phyloP scores from a whole-genome alignment of 148 eudicot genomes.

The Rhododendron williamsianum region DNA sequence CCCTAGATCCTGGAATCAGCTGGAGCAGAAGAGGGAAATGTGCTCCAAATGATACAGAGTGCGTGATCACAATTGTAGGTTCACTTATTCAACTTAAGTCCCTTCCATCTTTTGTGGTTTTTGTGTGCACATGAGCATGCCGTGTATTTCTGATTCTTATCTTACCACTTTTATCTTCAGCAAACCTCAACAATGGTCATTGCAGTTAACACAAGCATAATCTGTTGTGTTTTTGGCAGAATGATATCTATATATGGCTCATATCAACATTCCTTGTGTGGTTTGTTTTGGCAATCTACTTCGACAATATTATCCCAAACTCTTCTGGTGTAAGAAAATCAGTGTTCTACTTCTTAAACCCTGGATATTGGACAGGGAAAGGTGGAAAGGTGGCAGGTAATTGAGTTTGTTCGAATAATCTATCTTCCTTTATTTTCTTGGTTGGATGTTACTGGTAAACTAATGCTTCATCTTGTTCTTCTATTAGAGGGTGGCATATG shows the following conservation, averaged over 20 bases:
- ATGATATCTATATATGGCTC: conserved; percentile 54
- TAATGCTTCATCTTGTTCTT: not conserved
- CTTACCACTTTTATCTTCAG: not conserved
- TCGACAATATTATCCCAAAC: conserved; percentile 81
- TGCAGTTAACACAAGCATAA: conserved; percentile 1
- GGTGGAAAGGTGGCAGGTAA: conserved; percentile 71
- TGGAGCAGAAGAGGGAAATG: conserved; percentile 58
- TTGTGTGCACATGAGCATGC: not conserved
- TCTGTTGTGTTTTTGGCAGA: conserved; percentile 35
- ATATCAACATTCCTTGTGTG: conserved; percentile 44
- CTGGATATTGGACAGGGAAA: conserved; percentile 81
- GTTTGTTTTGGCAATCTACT: conserved; percentile 82
- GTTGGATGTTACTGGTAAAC: not conserved
- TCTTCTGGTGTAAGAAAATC: conserved; percentile 82
- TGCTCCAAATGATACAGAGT: conserved; percentile 44
- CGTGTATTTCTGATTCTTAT: not conserved
- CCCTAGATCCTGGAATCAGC: conserved; percentile 58
- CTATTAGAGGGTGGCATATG: conserved; percentile 65
- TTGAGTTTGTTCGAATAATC: conserved; percentile 9
- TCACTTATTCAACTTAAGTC: not conserved
- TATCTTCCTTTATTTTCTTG: conserved; percentile 6
- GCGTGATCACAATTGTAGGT: conserved; percentile 59
- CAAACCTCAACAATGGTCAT: not conserved
- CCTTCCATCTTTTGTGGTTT: not conserved
- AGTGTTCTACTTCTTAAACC: conserved; percentile 60